Conservation (phyloP, 2,329 filamentous ascomycete genomes). For the Xenosphaeropsis pyriputrescens region DNA sequence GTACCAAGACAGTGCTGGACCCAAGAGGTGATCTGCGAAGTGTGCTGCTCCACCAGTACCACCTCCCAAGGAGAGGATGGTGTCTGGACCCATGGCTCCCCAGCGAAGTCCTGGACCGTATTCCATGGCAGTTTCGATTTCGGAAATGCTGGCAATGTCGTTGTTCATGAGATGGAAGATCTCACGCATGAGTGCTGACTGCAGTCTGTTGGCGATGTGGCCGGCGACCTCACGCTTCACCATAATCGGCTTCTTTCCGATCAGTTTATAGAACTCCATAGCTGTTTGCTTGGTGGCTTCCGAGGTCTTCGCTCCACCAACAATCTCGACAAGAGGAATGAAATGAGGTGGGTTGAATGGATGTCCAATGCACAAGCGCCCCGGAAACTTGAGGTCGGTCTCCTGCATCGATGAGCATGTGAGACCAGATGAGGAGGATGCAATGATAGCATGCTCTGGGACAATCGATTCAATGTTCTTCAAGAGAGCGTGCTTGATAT, state of each 20-base stretch:
- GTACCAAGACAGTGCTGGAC: constrained; percentile 10
- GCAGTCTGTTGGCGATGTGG: constrained; percentile 42
- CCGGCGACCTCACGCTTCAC: constrained; percentile 34
- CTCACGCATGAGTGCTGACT: constrained; percentile 39
- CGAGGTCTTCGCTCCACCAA: constrained; percentile 29
- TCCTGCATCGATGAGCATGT: too few relatives aligned
- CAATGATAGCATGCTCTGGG: too few relatives aligned
- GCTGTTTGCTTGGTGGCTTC: constrained; percentile 22
- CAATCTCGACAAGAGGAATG: constrained; percentile 44
- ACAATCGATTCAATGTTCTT: too few relatives aligned
- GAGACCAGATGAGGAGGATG: too few relatives aligned
- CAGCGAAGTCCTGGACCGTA: constrained; percentile 36
- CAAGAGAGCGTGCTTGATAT: too few relatives aligned
- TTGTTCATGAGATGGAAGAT: constrained; percentile 36
- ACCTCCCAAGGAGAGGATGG: constrained; percentile 42
- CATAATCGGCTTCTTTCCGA: constrained; percentile 27
- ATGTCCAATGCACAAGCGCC: constrained; percentile 37
- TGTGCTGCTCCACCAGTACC: constrained; percentile 27
- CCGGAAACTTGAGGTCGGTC: constrained; percentile 12
- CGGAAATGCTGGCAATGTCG: constrained; percentile 34
- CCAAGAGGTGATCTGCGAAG: constrained; percentile 16
- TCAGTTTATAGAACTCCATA: constrained; percentile 26
- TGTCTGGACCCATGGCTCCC: constrained; percentile 40
- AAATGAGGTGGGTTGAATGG: constrained; percentile 48
- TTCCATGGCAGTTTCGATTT: constrained; percentile 36